Evolutionary conservation across 83 land plant genomes (phyloP).

Genomic region (Diphasiastrum complanatum): DNA sequence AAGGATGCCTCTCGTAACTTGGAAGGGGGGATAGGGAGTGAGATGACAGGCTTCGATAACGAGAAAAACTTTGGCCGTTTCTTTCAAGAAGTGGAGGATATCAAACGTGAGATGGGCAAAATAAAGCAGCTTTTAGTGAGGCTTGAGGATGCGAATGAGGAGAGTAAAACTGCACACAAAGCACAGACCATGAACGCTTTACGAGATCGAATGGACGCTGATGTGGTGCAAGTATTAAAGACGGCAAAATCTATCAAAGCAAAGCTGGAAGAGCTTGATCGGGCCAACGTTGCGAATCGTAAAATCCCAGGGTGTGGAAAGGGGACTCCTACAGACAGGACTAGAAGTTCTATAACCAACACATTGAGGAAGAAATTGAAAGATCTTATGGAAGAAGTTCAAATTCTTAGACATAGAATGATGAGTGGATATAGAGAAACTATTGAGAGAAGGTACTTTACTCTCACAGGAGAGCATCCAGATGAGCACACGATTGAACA

Average conservation of each 20-base stretch:
- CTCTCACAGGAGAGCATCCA: constrained; percentile 56
- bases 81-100: constrained; percentile 49
- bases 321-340: constrained; percentile 56
- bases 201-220: constrained; percentile 48
- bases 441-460: constrained; percentile 52
- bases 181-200: constrained; percentile 46
- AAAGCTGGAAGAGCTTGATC: constrained; percentile 52
- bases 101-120: constrained; percentile 47
- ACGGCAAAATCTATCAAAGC: constrained; percentile 49
- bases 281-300: constrained; percentile 47
- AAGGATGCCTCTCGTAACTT: too few relatives aligned
- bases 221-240: constrained; percentile 36
- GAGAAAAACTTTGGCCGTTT: constrained; percentile 50
- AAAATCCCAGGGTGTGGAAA: constrained; percentile 49
- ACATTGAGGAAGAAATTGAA: constrained; percentile 57
- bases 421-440: constrained; percentile 59
- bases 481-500: constrained; percentile 53
- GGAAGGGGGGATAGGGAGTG: neutral
- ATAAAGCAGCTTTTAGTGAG: constrained; percentile 27
- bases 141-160: constrained; percentile 43
- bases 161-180: constrained; percentile 45
- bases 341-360: constrained; percentile 50
- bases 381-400: constrained; percentile 54
- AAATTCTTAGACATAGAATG: constrained; percentile 38
- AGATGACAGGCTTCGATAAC: constrained; percentile 14